phyloP scores from a whole-genome alignment of 2,329 filamentous ascomycete genomes.

The Biscogniauxia sp. region DNA sequence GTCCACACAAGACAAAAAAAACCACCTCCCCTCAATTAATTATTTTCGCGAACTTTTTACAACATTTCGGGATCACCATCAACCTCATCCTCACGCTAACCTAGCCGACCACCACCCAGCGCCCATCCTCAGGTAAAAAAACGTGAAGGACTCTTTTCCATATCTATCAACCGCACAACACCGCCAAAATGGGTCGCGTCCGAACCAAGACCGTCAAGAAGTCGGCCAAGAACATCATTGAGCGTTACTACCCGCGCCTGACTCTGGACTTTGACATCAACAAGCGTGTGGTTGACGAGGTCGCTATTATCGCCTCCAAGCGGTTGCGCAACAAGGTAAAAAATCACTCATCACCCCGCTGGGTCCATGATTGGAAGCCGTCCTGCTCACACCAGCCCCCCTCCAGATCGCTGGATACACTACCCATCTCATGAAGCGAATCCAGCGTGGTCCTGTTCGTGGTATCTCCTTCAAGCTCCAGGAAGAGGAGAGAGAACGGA shows the following conservation, averaged over 20 bases:
- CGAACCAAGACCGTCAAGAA: slow-evolving; percentile 70
- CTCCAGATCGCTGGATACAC: slow-evolving; percentile 98
- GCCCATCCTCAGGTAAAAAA: slow-evolving; percentile 19
- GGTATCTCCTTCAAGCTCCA: slow-evolving; percentile 99
- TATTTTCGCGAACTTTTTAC: slow-evolving; percentile 9
- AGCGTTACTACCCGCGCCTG: slow-evolving; percentile 96
- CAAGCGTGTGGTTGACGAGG: slow-evolving; percentile 99
- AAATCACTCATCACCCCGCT: not conserved
- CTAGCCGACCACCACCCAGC: not conserved
- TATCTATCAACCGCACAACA: slow-evolving; percentile 38
- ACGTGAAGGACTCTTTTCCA: slow-evolving; percentile 28
- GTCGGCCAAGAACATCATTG: slow-evolving; percentile 99
- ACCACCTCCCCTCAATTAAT: slow-evolving; percentile 18
- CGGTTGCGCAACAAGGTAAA: slow-evolving; percentile 97
- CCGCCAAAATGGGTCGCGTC: slow-evolving; percentile 68
- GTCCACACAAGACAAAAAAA: slow-evolving; percentile 22
- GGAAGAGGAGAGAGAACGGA: slow-evolving; percentile 99
- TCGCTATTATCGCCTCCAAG: slow-evolving; percentile 99
- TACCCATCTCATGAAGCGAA: slow-evolving; percentile 99
- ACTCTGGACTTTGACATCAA: slow-evolving; percentile 99
- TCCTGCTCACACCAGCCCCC: not conserved
- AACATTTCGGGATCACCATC: not conserved
- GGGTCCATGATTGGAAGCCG: not conserved
- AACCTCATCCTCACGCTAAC: not conserved
- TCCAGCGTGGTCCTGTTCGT: slow-evolving; percentile 97